phyloP scores from a whole-genome alignment of 495 filamentous ascomycete species.

The Cercophora scortea region DNA sequence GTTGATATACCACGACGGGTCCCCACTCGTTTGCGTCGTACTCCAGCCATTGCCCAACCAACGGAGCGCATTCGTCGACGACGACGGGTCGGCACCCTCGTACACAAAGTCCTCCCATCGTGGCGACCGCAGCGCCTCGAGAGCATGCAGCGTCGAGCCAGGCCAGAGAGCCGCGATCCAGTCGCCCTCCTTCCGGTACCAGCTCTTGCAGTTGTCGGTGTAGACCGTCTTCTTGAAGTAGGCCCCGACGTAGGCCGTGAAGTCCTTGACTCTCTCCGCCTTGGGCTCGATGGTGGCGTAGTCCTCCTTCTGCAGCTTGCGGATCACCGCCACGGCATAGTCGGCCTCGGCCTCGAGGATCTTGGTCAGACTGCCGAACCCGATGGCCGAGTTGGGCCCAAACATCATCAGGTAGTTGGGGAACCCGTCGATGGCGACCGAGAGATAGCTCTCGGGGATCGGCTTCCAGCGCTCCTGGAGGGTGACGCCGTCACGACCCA shows the following conservation, averaged over 20 bases:
- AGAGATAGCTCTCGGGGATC: slow-evolving; percentile 57
- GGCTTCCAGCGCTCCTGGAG: slow-evolving; percentile 39
- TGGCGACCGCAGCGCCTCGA: slow-evolving; percentile 34
- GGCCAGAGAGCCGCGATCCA: slow-evolving; percentile 35
- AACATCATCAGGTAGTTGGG: slow-evolving; percentile 60
- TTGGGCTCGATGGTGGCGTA: slow-evolving; percentile 51
- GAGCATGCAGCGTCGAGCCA: slow-evolving; percentile 33
- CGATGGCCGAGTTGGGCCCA: slow-evolving; percentile 52
- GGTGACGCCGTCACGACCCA: slow-evolving; percentile 41
- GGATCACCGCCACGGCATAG: slow-evolving; percentile 55
- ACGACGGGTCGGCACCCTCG: slow-evolving; percentile 18
- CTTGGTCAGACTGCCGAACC: slow-evolving; percentile 46
- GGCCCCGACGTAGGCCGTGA: slow-evolving; percentile 49
- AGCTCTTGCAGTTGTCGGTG: slow-evolving; percentile 59
- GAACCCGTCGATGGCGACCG: slow-evolving; percentile 53
- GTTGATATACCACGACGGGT: slow-evolving; percentile 44
- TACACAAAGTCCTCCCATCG: slow-evolving; percentile 39
- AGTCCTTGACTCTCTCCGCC: slow-evolving; percentile 50
- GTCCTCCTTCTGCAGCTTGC: slow-evolving; percentile 60
- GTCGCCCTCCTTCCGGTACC: slow-evolving; percentile 49
- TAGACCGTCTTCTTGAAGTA: slow-evolving; percentile 61
- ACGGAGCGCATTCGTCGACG: slow-evolving; percentile 21
- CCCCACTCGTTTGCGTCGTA: slow-evolving; percentile 32
- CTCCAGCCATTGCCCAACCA: slow-evolving; percentile 49
- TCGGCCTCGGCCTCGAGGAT: slow-evolving; percentile 53